These are phyloP conservation scores for Globisporangium mamillatum DNA, from an alignment of 352 stramenopile genomes.

Conservation along the genomic window DNA sequence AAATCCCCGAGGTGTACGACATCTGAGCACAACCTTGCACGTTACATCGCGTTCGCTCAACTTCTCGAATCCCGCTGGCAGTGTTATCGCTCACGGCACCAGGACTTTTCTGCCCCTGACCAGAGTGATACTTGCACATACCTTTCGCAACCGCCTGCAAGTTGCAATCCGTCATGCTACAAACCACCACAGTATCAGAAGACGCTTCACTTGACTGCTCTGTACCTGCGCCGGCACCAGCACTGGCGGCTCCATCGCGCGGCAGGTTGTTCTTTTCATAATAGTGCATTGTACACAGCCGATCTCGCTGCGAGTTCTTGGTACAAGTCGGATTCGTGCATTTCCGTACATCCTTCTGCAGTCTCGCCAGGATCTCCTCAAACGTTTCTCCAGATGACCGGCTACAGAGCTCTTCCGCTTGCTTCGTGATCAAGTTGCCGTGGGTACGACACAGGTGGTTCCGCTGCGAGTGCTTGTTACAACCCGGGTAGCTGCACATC, in stretches of 20 bases:
- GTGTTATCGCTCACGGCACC: constrained; percentile 5
- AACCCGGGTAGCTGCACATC: constrained; percentile 85
- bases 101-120: constrained; percentile 11
- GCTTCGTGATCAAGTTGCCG: constrained; percentile 72
- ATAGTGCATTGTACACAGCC: constrained; percentile 81
- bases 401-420: constrained; percentile 65
- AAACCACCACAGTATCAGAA: constrained; percentile 1
- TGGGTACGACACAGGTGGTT: constrained; percentile 85
- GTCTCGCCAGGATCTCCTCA: constrained; percentile 60
- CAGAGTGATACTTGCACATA: constrained; percentile 36
- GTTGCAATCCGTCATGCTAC: constrained; percentile 25
- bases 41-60: constrained; percentile 30
- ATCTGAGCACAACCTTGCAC: constrained; percentile 38
- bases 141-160: constrained; percentile 15
- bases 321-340: constrained; percentile 77
- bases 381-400: constrained; percentile 45
- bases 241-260: constrained; percentile 20
- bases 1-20: constrained; percentile 49
- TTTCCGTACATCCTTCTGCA: constrained; percentile 77
- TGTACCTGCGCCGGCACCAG: background rate
- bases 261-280: constrained; percentile 66
- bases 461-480: constrained; percentile 81
- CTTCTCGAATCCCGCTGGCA: constrained; percentile 26
- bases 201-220: constrained; percentile 4
- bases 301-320: constrained; percentile 86